Evolutionary conservation across 2,329 filamentous ascomycete genomes (phyloP), one percentile per base, ranked within the genome.

Genomic region (Colletotrichum tanaceti): DNA sequence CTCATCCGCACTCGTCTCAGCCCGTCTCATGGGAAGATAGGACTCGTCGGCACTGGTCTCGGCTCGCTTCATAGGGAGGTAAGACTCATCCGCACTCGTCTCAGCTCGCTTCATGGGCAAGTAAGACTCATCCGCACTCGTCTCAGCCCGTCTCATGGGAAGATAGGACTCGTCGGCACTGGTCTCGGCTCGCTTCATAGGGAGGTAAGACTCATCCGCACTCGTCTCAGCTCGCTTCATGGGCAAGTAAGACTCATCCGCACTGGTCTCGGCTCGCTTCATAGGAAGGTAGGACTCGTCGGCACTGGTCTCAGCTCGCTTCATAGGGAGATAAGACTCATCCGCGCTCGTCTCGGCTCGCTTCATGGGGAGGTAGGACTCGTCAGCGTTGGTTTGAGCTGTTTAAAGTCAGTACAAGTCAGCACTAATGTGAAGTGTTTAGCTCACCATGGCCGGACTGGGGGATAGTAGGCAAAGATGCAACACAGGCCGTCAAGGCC

Each of bases 321-420:
- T 65, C 65, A 65, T 68, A 0, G 65, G 65, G 7, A 49, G 20
- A 16, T 68, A 68, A 6, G 65, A 68, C 28, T 68, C 65, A 7
- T 68, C 65, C 9, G 65, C 65, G 6, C 55, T 68, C 1, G 50
- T 57, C 20, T 68, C 62, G 3, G 54, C 47, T 9, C 65, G 54
- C 18, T 44, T 54, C 66, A 69, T 69, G 5, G 66, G 66, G 5
- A 66, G 47, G 24, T 69, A 69, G 20, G 66, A 67, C 14, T 69
- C 66, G 11, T 69, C 67, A 6, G 63, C 63, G 11, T 32, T 65
- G 18, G 47, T 55, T 14, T 65, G 61, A 13, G 54, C 62, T 28
- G 4, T 39, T 38, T 16, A 13, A 1, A 38, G 3, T 59, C 18
- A 58, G 41, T 2, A 47, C 9, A 14, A 4, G 4, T 5, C 22